phyloP scores from a whole-genome alignment of 495 filamentous ascomycete genomes.

The Talaromyces liani region DNA sequence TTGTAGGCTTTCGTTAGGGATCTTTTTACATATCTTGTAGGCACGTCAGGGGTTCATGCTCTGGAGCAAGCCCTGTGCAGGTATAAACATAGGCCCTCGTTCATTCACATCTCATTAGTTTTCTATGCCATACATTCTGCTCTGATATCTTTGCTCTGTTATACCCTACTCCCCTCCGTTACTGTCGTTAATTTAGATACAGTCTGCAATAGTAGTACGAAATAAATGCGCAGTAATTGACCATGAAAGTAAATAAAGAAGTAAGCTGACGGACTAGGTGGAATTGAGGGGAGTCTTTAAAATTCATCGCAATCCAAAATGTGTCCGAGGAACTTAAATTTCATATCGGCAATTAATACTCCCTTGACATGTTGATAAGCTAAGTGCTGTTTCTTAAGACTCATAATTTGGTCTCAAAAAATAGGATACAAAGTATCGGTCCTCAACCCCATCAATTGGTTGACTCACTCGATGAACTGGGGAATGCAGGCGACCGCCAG shows the following conservation, averaged over 20 bases:
- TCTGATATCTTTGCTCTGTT: not conserved
- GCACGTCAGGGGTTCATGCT: not conserved
- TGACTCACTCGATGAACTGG: constrained; percentile 22
- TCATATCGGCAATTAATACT: not conserved
- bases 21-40: not conserved
- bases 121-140: not conserved
- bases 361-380: not conserved
- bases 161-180: not conserved
- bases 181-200: not conserved
- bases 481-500: constrained; percentile 17
- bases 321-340: not conserved
- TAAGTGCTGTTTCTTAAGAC: not conserved
- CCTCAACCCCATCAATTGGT: constrained; percentile 17
- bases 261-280: not conserved
- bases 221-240: not conserved
- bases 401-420: constrained; percentile 20
- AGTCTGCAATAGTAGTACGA: not conserved
- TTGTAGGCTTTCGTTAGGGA: not conserved
- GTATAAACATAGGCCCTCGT: not conserved
- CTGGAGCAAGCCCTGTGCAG: not conserved
- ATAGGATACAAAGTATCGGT: constrained; percentile 22
- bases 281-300: not conserved
- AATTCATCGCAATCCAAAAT: not conserved
- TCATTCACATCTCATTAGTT: not conserved
- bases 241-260: not conserved